These are phyloP conservation scores for Phytophthora vignae DNA, from an alignment of 352 stramenopile genomes.

Conservation along the genomic window DNA sequence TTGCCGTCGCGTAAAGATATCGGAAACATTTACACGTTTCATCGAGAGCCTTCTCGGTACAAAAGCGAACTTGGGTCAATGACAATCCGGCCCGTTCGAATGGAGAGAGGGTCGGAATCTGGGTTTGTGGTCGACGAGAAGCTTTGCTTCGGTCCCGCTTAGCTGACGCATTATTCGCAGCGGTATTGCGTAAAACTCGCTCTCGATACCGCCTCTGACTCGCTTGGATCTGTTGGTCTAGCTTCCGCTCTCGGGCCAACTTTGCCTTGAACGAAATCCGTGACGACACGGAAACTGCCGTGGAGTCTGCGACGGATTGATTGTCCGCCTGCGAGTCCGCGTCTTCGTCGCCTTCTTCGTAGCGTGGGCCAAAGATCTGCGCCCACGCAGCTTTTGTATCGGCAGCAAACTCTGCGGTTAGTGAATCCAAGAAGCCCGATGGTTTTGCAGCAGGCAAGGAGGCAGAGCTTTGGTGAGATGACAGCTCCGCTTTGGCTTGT, in stretches of 20 bases:
- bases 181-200: slow-evolving; percentile 20
- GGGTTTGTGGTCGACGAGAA: slow-evolving; percentile 10
- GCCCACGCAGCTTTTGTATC: slow-evolving; percentile 55
- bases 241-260: slow-evolving; percentile 45
- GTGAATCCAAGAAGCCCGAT: slow-evolving; percentile 34
- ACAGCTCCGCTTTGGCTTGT: neutral
- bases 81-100: slow-evolving; percentile 53
- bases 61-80: slow-evolving; percentile 63
- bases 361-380: slow-evolving; percentile 66
- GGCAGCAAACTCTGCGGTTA: slow-evolving; percentile 44
- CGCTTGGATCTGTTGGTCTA: slow-evolving; percentile 59
- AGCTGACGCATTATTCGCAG: slow-evolving; percentile 11
- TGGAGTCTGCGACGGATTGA: slow-evolving; percentile 8
- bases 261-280: slow-evolving; percentile 42
- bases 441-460: slow-evolving; percentile 13
- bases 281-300: slow-evolving; percentile 19
- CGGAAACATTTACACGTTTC: slow-evolving; percentile 51
- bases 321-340: neutral
- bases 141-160: neutral
- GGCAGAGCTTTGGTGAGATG: slow-evolving; percentile 1
- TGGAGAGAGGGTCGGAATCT: slow-evolving; percentile 22
- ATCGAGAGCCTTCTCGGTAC: slow-evolving; percentile 57
- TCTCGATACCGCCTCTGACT: slow-evolving; percentile 40
- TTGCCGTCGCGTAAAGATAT: slow-evolving; percentile 39
- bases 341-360: slow-evolving; percentile 47